A percentile compares a stretch with the other conserved stretches of the same genome.
Conservation (phyloP, 371 early-diverging fungal species). For the Scutellospora calospora region DNA sequence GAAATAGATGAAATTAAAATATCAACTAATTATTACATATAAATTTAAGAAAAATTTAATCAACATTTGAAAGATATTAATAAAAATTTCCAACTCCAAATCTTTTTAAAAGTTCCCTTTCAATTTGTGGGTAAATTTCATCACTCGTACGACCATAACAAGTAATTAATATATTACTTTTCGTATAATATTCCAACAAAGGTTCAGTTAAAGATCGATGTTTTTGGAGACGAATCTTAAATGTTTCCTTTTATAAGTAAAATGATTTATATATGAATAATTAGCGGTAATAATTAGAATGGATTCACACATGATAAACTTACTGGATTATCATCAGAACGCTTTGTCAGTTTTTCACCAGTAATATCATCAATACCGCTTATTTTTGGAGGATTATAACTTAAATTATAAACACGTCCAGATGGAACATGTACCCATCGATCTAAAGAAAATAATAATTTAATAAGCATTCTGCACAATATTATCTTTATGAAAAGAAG, state of each 20-base stretch:
- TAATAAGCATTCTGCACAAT: not conserved
- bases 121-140: slow-evolving; percentile 89
- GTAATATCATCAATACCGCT: slow-evolving; percentile 93
- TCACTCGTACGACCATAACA: slow-evolving; percentile 85
- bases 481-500: not conserved
- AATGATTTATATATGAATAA: not conserved
- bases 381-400: slow-evolving; percentile 92
- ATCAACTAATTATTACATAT: no score
- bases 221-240: slow-evolving; percentile 80
- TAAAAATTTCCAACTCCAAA: not conserved
- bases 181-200: slow-evolving; percentile 79
- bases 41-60: no score
- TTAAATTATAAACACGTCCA: slow-evolving; percentile 92
- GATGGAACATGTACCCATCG: slow-evolving; percentile 95
- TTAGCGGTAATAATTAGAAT: slow-evolving; percentile 31
- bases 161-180: slow-evolving; percentile 67
- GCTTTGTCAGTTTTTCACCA: slow-evolving; percentile 86
- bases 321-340: slow-evolving; percentile 92
- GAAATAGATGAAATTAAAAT: no score
- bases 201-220: slow-evolving; percentile 81
- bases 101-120: slow-evolving; percentile 31
- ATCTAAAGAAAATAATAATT: slow-evolving; percentile 59
- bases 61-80: no score
- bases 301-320: slow-evolving; percentile 35
- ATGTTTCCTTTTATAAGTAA: slow-evolving; percentile 67